Conservation (phyloP, 208 protist genomes). For the Herpetomonas samuelpessoai region DNA sequence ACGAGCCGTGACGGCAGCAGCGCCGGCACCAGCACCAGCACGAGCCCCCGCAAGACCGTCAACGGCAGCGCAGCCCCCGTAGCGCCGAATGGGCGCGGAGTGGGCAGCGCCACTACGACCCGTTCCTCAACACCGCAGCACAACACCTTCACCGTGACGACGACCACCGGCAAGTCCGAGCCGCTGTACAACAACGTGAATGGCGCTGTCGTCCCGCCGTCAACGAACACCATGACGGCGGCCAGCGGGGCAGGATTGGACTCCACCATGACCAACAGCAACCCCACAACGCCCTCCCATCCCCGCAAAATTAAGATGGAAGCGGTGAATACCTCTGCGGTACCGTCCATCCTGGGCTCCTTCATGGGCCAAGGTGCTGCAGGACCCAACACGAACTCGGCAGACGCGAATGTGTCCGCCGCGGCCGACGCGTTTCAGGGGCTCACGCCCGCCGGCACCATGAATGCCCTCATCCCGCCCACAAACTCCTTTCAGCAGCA, state of each 20-base stretch:
- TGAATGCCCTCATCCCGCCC: conserved; percentile 1
- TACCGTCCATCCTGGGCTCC: not conserved
- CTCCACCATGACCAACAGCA: too few relatives aligned
- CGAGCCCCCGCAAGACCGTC: conserved; percentile 12
- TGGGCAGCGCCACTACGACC: conserved; percentile 4
- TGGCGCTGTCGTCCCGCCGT: too few relatives aligned
- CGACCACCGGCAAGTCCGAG: too few relatives aligned
- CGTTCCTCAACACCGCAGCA: too few relatives aligned
- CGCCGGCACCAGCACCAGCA: too few relatives aligned
- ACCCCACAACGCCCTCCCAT: not conserved
- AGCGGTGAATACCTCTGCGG: not conserved
- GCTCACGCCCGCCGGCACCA: conserved; percentile 4
- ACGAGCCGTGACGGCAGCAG: too few relatives aligned
- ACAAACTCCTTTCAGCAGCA: not conserved
- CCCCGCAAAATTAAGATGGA: not conserved
- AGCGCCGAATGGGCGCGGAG: conserved; percentile 19
- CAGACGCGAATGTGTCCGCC: not conserved
- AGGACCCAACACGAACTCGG: conserved; percentile 1
- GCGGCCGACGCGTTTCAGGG: not conserved
- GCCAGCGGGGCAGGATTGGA: too few relatives aligned
- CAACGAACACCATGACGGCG: too few relatives aligned
- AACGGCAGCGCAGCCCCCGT: conserved; percentile 2
- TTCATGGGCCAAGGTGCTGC: too few relatives aligned
- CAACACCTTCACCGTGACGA: too few relatives aligned
- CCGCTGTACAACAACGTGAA: too few relatives aligned